A percentile compares a stretch with the other conserved stretches of the same genome.
phyloP scores from a whole-genome alignment of 495 filamentous ascomycete species.

The Apiosordaria backusii region DNA sequence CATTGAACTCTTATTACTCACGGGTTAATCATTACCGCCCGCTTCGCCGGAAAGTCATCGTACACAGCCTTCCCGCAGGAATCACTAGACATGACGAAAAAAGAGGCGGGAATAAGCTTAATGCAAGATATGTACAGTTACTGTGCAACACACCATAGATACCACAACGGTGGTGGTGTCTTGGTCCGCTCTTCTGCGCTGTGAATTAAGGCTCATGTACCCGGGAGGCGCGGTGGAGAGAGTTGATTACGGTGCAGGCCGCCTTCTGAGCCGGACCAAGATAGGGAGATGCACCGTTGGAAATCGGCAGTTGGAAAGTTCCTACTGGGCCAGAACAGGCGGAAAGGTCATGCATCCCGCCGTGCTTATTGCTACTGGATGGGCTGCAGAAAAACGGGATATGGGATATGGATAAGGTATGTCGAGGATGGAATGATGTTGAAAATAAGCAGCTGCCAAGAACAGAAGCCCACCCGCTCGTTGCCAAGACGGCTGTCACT shows the following conservation, averaged over 20 bases:
- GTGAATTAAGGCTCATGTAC: conserved; percentile 1
- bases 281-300: neutral
- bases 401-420: too few species aligned
- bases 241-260: neutral
- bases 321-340: neutral
- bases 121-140: neutral
- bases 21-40: neutral
- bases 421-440: neutral
- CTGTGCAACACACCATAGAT: neutral
- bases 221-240: conserved; percentile 1
- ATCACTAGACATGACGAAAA: neutral
- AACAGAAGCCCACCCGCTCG: neutral
- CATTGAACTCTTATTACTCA: neutral
- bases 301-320: neutral
- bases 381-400: neutral
- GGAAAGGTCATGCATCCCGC: neutral
- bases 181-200: conserved; percentile 3
- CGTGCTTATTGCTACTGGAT: neutral
- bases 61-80: neutral
- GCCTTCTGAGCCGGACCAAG: neutral
- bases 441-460: neutral
- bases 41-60: neutral
- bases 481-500: neutral
- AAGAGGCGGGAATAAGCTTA: neutral
- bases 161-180: neutral